Conservation (phyloP, 2,329 filamentous ascomycete genomes). For the Microcyclospora pomicola region DNA sequence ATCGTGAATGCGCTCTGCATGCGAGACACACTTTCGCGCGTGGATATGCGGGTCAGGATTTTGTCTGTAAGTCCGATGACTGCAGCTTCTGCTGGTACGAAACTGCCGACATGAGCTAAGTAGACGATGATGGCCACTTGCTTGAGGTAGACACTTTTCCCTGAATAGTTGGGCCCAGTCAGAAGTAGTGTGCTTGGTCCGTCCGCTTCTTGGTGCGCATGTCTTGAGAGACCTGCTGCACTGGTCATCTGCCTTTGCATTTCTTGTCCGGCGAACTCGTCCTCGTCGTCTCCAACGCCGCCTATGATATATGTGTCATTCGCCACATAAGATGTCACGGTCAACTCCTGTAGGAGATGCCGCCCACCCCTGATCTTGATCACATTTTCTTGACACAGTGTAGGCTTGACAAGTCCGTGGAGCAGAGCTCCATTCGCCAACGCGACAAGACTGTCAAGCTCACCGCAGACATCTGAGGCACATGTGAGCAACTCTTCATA, state of each 20-base stretch:
- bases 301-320: constrained; percentile 64
- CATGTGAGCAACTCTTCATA: constrained; percentile 51
- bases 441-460: constrained; percentile 75
- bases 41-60: constrained; percentile 74
- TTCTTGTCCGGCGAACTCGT: background rate
- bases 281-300: constrained; percentile 30
- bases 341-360: constrained; percentile 76
- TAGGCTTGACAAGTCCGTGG: constrained; percentile 57
- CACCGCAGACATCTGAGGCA: constrained; percentile 70
- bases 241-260: too few relatives aligned
- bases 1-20: constrained; percentile 59
- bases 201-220: constrained; percentile 2
- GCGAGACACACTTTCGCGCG: constrained; percentile 52
- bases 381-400: constrained; percentile 54
- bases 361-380: constrained; percentile 65
- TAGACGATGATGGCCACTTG: constrained; percentile 85
- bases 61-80: constrained; percentile 80
- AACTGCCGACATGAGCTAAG: constrained; percentile 84
- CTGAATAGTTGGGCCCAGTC: constrained; percentile 91
- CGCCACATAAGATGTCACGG: constrained; percentile 64
- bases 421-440: constrained; percentile 62
- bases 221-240: background rate
- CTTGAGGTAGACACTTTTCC: constrained; percentile 92
- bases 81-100: constrained; percentile 67
- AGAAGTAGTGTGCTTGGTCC: constrained; percentile 60